Conservation (phyloP, 192 early-diverging fungal species). For the Geranomyces variabilis region DNA sequence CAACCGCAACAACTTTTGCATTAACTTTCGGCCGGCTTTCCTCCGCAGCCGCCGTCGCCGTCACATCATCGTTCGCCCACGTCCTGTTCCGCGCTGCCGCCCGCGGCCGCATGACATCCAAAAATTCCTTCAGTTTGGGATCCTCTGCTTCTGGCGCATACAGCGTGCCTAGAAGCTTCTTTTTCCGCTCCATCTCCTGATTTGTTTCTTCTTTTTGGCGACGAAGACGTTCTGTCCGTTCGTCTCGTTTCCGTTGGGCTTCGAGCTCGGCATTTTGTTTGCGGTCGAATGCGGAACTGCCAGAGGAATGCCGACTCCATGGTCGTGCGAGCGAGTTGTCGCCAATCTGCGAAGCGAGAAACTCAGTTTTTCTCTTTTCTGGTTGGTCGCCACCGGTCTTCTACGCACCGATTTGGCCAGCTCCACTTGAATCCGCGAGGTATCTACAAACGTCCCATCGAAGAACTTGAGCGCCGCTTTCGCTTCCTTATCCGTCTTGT, state of each 20-base stretch:
- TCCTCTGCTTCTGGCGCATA: slow-evolving; percentile 59
- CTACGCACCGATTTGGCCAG: slow-evolving; percentile 75
- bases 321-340: slow-evolving; percentile 81
- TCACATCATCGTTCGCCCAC: slow-evolving; percentile 90
- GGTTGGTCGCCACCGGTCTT: too few relatives aligned
- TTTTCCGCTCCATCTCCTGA: slow-evolving; percentile 51
- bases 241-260: slow-evolving; percentile 36
- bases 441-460: slow-evolving; percentile 91
- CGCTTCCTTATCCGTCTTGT: slow-evolving; percentile 84
- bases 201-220: slow-evolving; percentile 27
- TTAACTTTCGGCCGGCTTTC: slow-evolving; percentile 35
- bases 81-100: slow-evolving; percentile 65
- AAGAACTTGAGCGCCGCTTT: slow-evolving; percentile 80
- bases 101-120: slow-evolving; percentile 88
- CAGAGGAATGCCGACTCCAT: slow-evolving; percentile 88
- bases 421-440: slow-evolving; percentile 84
- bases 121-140: slow-evolving; percentile 79
- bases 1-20: slow-evolving; percentile 50
- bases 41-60: slow-evolving; percentile 14
- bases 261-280: slow-evolving; percentile 38
- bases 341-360: slow-evolving; percentile 57
- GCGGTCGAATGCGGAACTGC: slow-evolving; percentile 75
- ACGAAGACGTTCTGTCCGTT: slow-evolving; percentile 28
- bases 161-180: slow-evolving; percentile 51
- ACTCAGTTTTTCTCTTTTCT: too few relatives aligned